Evolutionary conservation across 179 eudicot species (phyloP), one percentile per base, ranked within the genome.

Genomic region (Silene vulgaris): DNA sequence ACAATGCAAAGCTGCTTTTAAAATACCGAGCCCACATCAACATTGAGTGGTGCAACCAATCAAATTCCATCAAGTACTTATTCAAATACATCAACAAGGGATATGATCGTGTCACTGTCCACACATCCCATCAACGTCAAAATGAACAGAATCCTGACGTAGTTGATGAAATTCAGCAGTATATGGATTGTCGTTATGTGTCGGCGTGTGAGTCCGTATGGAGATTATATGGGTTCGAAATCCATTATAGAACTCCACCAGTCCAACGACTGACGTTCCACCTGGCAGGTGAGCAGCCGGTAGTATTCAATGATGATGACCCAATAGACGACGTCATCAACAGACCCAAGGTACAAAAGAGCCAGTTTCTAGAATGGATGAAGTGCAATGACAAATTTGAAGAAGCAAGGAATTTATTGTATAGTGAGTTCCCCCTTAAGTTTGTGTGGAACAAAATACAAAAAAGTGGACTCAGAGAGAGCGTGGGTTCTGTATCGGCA

Each of bases 71-170:
- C 3, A 65, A 65, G 12, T 65, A 29, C 71, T 0, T 11, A 17
- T 62, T n/a, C 30, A 81, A 78, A 32, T 82, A 84, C n/a, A 57
- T 77, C 3, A 71, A 67, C 13, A 85, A 82, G 20, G 85, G 77
- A 0, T 13, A 45, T 64, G 76, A 78, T 45, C 26, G 76, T 0
- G 60, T 71, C 12, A 62, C 54, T 6, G n/a, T 21, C 8, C 40
- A 35, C 16, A 8, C 60, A 1, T 29, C 13, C 40, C 20, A n/a
- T 5, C 40, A 11, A 19, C 26, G 28, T 0, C 30, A 8, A 26
- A 28, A 13, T 16, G 61, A 40, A 13, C 12, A 57, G 1, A 14
- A 70, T 19, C 35, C 17, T 0, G 75, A 73, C 8, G 64, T 65
- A 32, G 21, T 65, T 2, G 69, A 65, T 5, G 45, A 65, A 11